phyloP scores from a whole-genome alignment of 2,329 filamentous ascomycete species.

The Aspergillus hortae region DNA sequence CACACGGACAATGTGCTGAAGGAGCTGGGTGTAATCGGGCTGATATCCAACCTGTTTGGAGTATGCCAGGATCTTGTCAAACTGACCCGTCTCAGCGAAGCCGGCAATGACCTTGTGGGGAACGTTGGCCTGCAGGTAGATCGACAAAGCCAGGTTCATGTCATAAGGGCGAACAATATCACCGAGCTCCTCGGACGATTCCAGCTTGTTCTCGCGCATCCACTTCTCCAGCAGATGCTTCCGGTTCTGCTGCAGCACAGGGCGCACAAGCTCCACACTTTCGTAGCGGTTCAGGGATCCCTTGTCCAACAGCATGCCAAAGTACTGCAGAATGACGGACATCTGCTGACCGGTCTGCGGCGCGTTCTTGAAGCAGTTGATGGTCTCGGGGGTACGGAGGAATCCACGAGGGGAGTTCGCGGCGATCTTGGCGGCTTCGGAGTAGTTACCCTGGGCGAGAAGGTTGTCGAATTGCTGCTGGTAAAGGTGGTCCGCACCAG shows the following conservation, averaged over 20 bases:
- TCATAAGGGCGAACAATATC: conserved; percentile 91
- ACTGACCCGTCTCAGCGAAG: conserved; percentile 92
- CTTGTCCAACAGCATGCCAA: conserved; percentile 95
- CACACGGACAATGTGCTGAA: conserved; percentile 87
- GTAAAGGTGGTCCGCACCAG: conserved; percentile 91
- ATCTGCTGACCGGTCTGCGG: conserved; percentile 71
- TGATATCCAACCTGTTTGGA: conserved; percentile 79
- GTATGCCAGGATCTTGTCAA: conserved; percentile 94
- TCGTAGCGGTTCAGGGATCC: conserved; percentile 88
- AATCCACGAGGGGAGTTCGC: conserved; percentile 96
- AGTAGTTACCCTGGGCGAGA: conserved; percentile 73
- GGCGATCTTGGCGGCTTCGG: conserved; percentile 89
- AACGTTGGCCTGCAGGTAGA: conserved; percentile 88
- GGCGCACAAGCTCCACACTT: conserved; percentile 87
- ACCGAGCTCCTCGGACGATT: conserved; percentile 93
- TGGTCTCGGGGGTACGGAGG: conserved; percentile 88
- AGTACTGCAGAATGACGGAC: conserved; percentile 94
- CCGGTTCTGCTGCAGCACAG: conserved; percentile 86
- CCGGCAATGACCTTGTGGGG: conserved; percentile 93
- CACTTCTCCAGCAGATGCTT: conserved; percentile 98
- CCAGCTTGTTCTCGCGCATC: conserved; percentile 93
- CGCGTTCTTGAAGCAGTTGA: conserved; percentile 89
- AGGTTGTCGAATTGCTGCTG: conserved; percentile 89
- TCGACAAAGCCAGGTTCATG: conserved; percentile 76
- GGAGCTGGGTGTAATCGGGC: conserved; percentile 88